phyloP scores from a whole-genome alignment of 2,329 filamentous ascomycete species.

The Xylaria sp. region DNA sequence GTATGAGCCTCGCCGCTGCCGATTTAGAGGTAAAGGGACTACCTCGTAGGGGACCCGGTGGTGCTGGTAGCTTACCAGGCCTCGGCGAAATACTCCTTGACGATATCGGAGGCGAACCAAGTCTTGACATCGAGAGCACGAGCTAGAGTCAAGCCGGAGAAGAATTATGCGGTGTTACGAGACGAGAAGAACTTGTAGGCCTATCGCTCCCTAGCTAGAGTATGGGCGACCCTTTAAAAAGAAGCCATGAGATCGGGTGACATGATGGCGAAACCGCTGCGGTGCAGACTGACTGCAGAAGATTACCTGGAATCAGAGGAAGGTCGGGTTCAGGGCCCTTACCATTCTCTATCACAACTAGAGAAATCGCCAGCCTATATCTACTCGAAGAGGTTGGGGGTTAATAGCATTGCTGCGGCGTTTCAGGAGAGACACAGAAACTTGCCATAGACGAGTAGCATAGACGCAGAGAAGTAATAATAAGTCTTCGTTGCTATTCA shows the following conservation, averaged over 20 bases:
- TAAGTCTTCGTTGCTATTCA: constrained; percentile 8
- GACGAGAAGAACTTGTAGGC: neutral
- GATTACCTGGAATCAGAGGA: neutral
- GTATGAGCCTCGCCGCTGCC: constrained; percentile 79
- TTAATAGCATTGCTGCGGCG: constrained; percentile 6
- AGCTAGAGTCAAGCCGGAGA: constrained; percentile 24
- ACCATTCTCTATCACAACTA: neutral
- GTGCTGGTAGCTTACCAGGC: constrained; percentile 36
- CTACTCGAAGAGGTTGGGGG: neutral
- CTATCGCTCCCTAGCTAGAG: constrained; percentile 2
- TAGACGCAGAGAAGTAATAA: constrained; percentile 18
- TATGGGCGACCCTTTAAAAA: constrained; percentile 3
- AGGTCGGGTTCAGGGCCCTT: neutral
- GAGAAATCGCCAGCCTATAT: neutral
- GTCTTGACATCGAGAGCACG: constrained; percentile 28
- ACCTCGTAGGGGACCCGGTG: constrained; percentile 36
- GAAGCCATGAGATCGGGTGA: neutral
- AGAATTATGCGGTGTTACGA: neutral
- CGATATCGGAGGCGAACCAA: constrained; percentile 29
- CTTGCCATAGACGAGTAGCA: constrained; percentile 23
- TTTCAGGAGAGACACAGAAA: neutral
- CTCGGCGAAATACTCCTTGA: constrained; percentile 44
- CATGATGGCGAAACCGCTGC: neutral
- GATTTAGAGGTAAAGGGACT: constrained; percentile 74
- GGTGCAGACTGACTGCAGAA: neutral